phyloP scores from a whole-genome alignment of 2,329 filamentous ascomycete genomes.

The Aspergillus arachidicola region DNA sequence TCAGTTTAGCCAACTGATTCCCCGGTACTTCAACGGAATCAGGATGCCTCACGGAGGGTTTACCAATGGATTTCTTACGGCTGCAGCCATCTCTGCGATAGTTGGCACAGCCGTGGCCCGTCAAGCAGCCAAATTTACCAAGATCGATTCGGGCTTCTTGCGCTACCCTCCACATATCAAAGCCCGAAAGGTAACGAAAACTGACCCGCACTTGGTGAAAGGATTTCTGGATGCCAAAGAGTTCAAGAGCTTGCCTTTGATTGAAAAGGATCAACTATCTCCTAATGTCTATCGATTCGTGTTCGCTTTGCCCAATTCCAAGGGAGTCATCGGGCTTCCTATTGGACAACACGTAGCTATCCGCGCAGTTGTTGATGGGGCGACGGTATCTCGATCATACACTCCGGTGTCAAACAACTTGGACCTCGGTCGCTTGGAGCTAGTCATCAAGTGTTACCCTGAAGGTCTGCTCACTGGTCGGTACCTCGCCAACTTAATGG shows the following conservation, averaged over 20 bases:
- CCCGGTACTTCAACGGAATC: constrained; percentile 7
- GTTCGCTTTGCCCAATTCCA: constrained; percentile 51
- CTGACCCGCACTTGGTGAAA: constrained; percentile 43
- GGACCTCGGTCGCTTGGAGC: constrained; percentile 36
- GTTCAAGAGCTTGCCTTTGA: constrained; percentile 52
- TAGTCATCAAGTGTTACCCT: constrained; percentile 41
- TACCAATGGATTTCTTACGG: constrained; percentile 24
- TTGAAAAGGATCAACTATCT: constrained; percentile 26
- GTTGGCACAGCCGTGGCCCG: constrained; percentile 17
- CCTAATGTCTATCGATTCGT: constrained; percentile 46
- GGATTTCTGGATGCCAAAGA: constrained; percentile 55
- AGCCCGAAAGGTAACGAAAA: constrained; percentile 39
- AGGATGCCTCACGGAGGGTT: constrained; percentile 23
- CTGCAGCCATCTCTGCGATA: constrained; percentile 18
- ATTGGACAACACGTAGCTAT: constrained; percentile 62
- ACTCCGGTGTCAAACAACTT: constrained; percentile 48
- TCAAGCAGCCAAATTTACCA: constrained; percentile 22
- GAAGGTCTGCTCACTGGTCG: constrained; percentile 36
- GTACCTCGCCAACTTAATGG: constrained; percentile 32
- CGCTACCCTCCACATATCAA: constrained; percentile 44
- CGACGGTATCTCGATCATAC: constrained; percentile 55
- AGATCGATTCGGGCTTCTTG: constrained; percentile 30
- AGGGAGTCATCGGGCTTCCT: constrained; percentile 56
- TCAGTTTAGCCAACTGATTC: constrained; percentile 1
- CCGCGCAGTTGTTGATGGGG: constrained; percentile 50